phyloP scores from a whole-genome alignment of 768 basidiomycete species.

The Boletus vinaceobasis region DNA sequence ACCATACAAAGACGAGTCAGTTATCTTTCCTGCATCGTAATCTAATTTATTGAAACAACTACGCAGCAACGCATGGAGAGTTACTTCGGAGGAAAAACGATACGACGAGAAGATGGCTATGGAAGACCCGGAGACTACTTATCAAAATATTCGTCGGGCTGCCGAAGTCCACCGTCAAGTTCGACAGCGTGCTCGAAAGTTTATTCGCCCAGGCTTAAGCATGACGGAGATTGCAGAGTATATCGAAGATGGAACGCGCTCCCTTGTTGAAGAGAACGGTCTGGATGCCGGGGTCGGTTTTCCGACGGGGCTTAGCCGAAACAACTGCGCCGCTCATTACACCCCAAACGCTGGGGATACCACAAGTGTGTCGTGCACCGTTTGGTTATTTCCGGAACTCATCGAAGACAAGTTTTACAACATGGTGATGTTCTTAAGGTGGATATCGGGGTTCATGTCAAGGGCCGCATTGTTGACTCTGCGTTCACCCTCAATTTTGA shows the following conservation, averaged over 20 bases:
- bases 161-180: conserved; percentile 97
- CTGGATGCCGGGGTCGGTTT: conserved; percentile 88
- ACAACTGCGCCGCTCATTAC: conserved; percentile 95
- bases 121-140: conserved; percentile 81
- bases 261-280: conserved; percentile 89
- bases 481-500: conserved; percentile 93
- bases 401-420: conserved; percentile 60
- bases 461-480: conserved; percentile 92
- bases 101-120: conserved; percentile 73
- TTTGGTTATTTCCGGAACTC: conserved; percentile 1
- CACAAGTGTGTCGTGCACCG: conserved; percentile 47
- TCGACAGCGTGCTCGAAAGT: conserved; percentile 73
- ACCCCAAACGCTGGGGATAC: conserved; percentile 93
- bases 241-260: conserved; percentile 89
- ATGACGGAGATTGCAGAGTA: conserved; percentile 92
- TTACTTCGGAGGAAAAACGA: conserved; percentile 87
- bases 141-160: conserved; percentile 84
- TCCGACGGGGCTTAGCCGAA: conserved; percentile 91
- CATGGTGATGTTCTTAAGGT: conserved; percentile 91
- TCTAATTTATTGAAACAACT: neutral
- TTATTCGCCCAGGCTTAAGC: conserved; percentile 88
- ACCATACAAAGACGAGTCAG: conserved; percentile 89
- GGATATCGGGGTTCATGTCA: conserved; percentile 96
- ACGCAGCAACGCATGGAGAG: conserved; percentile 81
- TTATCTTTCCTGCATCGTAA: conserved; percentile 11